phyloP scores from a whole-genome alignment of 2,329 filamentous ascomycete species.

The Ceratocystis diversiconidia region DNA sequence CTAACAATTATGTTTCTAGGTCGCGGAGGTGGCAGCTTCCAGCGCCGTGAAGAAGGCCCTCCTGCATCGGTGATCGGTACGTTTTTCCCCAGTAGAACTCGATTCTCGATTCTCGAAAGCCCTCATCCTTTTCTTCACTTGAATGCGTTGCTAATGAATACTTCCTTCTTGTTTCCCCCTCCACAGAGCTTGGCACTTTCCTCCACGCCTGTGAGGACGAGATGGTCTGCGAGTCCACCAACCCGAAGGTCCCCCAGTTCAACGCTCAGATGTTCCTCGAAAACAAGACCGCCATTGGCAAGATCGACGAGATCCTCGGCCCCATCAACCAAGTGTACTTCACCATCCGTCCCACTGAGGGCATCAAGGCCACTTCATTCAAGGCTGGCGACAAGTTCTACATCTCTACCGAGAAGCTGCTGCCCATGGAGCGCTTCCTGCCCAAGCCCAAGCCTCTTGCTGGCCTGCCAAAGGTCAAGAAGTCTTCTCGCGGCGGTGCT shows the following conservation, averaged over 20 bases:
- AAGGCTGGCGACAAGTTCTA: conserved; percentile 95
- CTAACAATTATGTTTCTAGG: conserved; percentile 19
- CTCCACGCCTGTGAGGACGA: conserved; percentile 93
- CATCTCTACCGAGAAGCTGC: conserved; percentile 84
- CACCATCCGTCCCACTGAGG: conserved; percentile 93
- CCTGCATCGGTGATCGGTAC: conserved; percentile 28
- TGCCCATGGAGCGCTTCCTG: conserved; percentile 90
- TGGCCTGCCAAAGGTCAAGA: conserved; percentile 43
- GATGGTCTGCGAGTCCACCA: conserved; percentile 91
- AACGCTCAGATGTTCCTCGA: conserved; percentile 97
- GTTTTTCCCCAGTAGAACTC: conserved; percentile 13
- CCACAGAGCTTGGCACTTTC: conserved; percentile 77
- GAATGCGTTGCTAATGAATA: conserved; percentile 4
- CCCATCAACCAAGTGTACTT: conserved; percentile 98
- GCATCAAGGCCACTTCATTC: conserved; percentile 89
- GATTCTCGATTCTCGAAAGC: background rate
- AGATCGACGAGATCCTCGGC: conserved; percentile 94
- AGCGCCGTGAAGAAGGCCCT: conserved; percentile 29
- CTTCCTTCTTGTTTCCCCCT: background rate
- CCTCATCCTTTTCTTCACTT: background rate
- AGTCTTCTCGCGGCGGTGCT: conserved; percentile 37
- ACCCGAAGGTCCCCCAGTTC: conserved; percentile 95
- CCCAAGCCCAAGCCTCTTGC: conserved; percentile 72
- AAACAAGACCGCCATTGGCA: conserved; percentile 94
- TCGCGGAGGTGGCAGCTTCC: conserved; percentile 29